Base-by-base conservation (phyloP, 1,284 basidiomycete genomes). In the Gomphus bonarii region DNA sequence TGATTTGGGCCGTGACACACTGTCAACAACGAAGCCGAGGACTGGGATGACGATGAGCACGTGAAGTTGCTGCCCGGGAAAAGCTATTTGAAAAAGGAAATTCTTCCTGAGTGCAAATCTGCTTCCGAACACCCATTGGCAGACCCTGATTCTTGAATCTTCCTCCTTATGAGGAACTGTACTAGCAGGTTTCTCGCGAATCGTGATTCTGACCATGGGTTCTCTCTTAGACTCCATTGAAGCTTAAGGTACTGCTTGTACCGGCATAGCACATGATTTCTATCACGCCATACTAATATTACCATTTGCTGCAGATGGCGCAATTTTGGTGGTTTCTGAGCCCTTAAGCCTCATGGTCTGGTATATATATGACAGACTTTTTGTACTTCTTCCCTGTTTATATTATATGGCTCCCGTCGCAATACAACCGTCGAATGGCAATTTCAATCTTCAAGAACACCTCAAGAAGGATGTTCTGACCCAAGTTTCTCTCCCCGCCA, bases 401-500 rank as follows among this genome's bases (percentile, higher is more conserved):
- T n/a, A n/a, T n/a, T 48, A 30, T 10, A 60, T 60, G 59, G 50
- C 59, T 36, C 59, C 59, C 18, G 56, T 60, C 10, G 59, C 59
- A 14, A 47, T 44, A n/a, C n/a, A 16, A 18, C 16, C 49, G 33
- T 18, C 28, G 18, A 43, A 54, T 18, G 18, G 11, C 22, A 10
- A 25, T 18, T 30, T 50, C 30, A 35, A 58, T 44, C 51, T 35
- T 40, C 25, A 46, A 38, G 46, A 51, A 43, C 40, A 43, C 28
- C 40, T 49, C 36, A 59, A 63, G 30, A 49, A 58, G 33, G 36
- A 38, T 11, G 11, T 38, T 40, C 18, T 8, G 4, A 12, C 18
- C 16, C 18, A 31, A 38, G 54, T 25, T 22, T 54, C 4, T 42
- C 48, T n/a, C 60, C 61, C 75, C 43, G 72, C 80, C 69, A 85